Conservation (phyloP, 1,284 basidiomycete genomes). For the Schizophyllum amplum region DNA sequence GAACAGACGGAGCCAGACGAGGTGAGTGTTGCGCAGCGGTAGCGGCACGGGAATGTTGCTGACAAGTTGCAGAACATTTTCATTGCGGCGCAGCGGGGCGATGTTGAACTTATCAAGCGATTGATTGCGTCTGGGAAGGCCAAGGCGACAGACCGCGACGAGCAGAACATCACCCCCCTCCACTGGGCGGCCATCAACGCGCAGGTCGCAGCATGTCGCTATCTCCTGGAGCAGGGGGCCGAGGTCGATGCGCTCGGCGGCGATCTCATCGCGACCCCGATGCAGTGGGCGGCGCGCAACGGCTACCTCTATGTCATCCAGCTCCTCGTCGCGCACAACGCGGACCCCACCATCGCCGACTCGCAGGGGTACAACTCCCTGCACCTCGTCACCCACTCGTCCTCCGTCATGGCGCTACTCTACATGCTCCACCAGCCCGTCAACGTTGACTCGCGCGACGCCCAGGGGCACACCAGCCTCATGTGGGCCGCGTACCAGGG, state of each 20-base stretch:
- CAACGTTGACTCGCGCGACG: slow-evolving; percentile 81
- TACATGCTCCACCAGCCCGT: slow-evolving; percentile 92
- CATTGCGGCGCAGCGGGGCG: slow-evolving; percentile 82
- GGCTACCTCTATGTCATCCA: slow-evolving; percentile 95
- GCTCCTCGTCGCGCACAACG: slow-evolving; percentile 80
- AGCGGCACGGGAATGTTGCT: neutral
- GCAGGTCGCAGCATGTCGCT: slow-evolving; percentile 71
- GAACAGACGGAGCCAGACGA: slow-evolving; percentile 22
- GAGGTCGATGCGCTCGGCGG: slow-evolving; percentile 93
- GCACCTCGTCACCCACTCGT: slow-evolving; percentile 92
- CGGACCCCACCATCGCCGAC: slow-evolving; percentile 88
- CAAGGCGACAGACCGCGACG: slow-evolving; percentile 75
- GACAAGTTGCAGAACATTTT: slow-evolving; percentile 49
- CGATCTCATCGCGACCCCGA: slow-evolving; percentile 89
- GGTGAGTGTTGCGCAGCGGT: slow-evolving; percentile 17
- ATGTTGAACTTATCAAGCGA: slow-evolving; percentile 57
- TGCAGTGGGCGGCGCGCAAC: slow-evolving; percentile 97
- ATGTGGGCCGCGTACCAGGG: slow-evolving; percentile 99
- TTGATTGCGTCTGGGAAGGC: slow-evolving; percentile 72
- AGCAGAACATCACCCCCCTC: slow-evolving; percentile 88
- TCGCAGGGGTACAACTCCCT: slow-evolving; percentile 96
- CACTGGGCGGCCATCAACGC: slow-evolving; percentile 98
- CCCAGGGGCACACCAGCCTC: slow-evolving; percentile 89
- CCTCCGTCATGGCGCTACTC: slow-evolving; percentile 87
- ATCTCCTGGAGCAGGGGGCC: slow-evolving; percentile 88